phyloP scores from a whole-genome alignment of 805 yeast genomes.

The Helenozyma baotianmanensis region DNA sequence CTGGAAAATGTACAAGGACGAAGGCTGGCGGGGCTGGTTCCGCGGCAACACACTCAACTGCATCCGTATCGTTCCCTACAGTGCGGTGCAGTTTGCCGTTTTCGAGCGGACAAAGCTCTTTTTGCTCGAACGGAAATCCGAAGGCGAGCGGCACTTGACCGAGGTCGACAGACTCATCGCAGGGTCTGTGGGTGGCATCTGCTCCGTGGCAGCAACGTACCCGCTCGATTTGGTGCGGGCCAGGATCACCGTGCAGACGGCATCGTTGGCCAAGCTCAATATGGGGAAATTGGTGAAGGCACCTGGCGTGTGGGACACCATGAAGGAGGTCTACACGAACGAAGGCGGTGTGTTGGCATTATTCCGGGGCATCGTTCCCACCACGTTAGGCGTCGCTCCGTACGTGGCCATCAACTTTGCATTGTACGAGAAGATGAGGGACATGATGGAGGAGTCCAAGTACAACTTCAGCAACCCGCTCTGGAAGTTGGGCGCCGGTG shows the following conservation, averaged over 20 bases:
- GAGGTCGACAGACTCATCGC: conserved; percentile 60
- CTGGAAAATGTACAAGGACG: conserved; percentile 75
- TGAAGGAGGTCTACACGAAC: conserved; percentile 52
- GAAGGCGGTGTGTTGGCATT: conserved; percentile 84
- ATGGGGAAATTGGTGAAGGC: conserved; percentile 47
- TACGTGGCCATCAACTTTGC: conserved; percentile 92
- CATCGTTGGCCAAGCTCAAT: conserved; percentile 48
- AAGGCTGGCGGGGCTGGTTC: conserved; percentile 86
- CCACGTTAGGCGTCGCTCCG: conserved; percentile 92
- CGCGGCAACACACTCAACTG: conserved; percentile 92
- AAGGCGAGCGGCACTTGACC: conserved; percentile 32
- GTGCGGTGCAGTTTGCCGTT: conserved; percentile 89
- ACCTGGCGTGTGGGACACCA: conserved; percentile 65
- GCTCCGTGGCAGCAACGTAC: conserved; percentile 78
- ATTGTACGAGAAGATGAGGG: conserved; percentile 78
- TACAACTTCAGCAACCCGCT: conserved; percentile 40
- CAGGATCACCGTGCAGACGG: conserved; percentile 84
- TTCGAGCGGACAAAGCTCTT: conserved; percentile 59
- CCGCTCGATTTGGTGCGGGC: conserved; percentile 92
- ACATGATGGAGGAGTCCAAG: conserved; percentile 34
- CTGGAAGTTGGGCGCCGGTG: conserved; percentile 73
- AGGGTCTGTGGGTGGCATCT: conserved; percentile 79
- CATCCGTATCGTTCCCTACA: conserved; percentile 84
- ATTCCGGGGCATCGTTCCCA: conserved; percentile 85
- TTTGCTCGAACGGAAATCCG: conserved; percentile 21